These are phyloP conservation scores for Phytopythium sindhum DNA, from an alignment of 352 stramenopile genomes.

Conservation along the genomic window DNA sequence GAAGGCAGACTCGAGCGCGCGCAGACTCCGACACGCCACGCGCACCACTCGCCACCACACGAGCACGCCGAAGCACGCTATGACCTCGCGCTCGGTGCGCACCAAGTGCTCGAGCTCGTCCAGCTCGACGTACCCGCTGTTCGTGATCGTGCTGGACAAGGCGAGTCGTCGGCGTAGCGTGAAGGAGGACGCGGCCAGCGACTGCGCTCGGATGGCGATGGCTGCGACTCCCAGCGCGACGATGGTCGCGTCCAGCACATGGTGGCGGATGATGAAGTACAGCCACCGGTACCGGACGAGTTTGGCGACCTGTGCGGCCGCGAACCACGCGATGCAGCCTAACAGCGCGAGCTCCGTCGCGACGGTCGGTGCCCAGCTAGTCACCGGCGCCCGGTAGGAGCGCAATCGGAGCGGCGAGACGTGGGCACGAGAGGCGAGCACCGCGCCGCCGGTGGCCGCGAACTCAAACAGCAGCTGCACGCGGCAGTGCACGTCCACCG, in stretches of 20 bases:
- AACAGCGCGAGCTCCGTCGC: conserved; percentile 50
- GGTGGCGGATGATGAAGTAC: conserved; percentile 53
- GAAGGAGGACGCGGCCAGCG: conserved; percentile 31
- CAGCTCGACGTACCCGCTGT: conserved; percentile 36
- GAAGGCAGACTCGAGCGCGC: conserved; percentile 36
- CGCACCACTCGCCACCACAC: conserved; percentile 65
- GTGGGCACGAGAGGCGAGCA: conserved; percentile 23
- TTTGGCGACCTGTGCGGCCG: conserved; percentile 43
- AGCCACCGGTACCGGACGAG: conserved; percentile 53
- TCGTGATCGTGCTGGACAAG: conserved; percentile 2
- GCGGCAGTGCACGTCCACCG: conserved; percentile 39
- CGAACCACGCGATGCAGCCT: conserved; percentile 39
- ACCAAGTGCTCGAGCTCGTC: conserved; percentile 21
- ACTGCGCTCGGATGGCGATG: conserved; percentile 29
- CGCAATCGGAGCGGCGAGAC: conserved; percentile 44
- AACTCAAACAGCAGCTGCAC: conserved; percentile 63
- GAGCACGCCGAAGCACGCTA: conserved; percentile 35
- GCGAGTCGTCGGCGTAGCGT: conserved; percentile 33
- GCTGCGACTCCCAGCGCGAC: conserved; percentile 37
- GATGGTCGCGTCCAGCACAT: conserved; percentile 53
- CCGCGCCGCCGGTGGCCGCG: conserved; percentile 22
- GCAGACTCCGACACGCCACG: conserved; percentile 34
- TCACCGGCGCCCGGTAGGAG: conserved; percentile 38
- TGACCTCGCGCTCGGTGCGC: conserved; percentile 29
- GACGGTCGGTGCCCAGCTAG: conserved; percentile 39